Conservation (phyloP, 176 grass and related monocot genomes). For the Aegilops speltoides region DNA sequence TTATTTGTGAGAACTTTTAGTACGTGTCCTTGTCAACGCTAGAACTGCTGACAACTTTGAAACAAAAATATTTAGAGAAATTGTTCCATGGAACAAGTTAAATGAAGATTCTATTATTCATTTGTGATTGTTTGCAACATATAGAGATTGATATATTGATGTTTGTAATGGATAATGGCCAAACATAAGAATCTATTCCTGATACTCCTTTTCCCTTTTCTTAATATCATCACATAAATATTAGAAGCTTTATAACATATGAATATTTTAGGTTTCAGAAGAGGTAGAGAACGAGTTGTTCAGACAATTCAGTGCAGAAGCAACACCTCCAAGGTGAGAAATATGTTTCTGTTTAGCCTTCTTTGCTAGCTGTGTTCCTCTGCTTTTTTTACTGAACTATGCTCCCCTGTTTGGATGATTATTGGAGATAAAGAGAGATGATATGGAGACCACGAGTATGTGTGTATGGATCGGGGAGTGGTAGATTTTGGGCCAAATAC, state of each 20-base stretch:
- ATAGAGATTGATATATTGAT: not conserved
- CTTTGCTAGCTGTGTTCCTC: too few species aligned
- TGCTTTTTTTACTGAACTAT: too few species aligned
- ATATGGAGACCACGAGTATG: too few species aligned
- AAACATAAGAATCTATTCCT: not conserved
- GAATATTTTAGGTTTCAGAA: constrained; percentile 39
- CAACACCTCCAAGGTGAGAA: constrained; percentile 40
- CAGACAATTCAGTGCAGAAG: constrained; percentile 25
- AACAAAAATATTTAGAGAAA: too few species aligned
- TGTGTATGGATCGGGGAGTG: too few species aligned
- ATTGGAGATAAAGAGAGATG: too few species aligned
- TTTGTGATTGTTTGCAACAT: not conserved
- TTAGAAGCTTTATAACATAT: not conserved
- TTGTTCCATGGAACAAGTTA: not conserved
- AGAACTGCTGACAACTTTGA: too few species aligned
- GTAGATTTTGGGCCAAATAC: too few species aligned
- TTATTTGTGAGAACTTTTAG: too few species aligned
- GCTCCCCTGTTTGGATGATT: too few species aligned
- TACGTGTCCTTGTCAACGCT: too few species aligned
- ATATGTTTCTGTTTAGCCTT: not conserved
- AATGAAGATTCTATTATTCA: not conserved
- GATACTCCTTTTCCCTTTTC: not conserved
- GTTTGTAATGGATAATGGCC: not conserved
- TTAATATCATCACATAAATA: not conserved
- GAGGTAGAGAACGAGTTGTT: constrained; percentile 36